Conservation (phyloP, 179 eudicot species). For the Silene noctiflora region DNA sequence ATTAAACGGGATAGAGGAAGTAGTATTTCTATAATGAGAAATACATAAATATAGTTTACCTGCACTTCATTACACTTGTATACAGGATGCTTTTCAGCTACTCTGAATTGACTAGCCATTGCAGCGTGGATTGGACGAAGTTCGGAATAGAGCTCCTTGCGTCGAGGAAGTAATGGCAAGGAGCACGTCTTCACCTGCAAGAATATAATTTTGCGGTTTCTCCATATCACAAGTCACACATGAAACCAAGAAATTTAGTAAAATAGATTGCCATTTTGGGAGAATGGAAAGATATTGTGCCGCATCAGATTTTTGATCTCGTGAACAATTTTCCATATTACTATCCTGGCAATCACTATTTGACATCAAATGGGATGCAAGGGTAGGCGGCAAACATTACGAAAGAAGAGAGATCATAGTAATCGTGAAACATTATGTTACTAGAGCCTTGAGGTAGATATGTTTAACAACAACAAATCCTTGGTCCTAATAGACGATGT, state of each 20-base stretch:
- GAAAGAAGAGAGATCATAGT: too few relatives aligned
- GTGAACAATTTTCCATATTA: too few relatives aligned
- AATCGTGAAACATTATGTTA: too few relatives aligned
- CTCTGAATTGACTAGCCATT: constrained; percentile 46
- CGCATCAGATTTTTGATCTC: too few relatives aligned
- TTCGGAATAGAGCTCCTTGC: constrained; percentile 66
- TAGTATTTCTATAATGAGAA: not conserved
- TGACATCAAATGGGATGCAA: too few relatives aligned
- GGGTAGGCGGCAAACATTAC: too few relatives aligned
- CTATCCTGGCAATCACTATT: too few relatives aligned
- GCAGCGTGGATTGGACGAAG: constrained; percentile 71
- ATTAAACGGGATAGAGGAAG: too few relatives aligned
- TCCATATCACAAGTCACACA: constrained; percentile 1
- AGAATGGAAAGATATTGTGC: not conserved
- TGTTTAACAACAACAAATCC: too few relatives aligned
- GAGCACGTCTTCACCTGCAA: constrained; percentile 62
- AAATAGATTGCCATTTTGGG: not conserved
- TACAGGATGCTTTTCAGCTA: constrained; percentile 68
- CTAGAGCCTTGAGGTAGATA: too few relatives aligned
- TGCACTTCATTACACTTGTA: constrained; percentile 73
- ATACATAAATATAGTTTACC: constrained; percentile 38
- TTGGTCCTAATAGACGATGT: too few relatives aligned
- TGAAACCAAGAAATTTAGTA: not conserved
- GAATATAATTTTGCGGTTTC: constrained; percentile 5
- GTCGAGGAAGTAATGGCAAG: constrained; percentile 74